Conservation (phyloP, 2,329 filamentous ascomycete species). For the Lecanicillium sp. region DNA sequence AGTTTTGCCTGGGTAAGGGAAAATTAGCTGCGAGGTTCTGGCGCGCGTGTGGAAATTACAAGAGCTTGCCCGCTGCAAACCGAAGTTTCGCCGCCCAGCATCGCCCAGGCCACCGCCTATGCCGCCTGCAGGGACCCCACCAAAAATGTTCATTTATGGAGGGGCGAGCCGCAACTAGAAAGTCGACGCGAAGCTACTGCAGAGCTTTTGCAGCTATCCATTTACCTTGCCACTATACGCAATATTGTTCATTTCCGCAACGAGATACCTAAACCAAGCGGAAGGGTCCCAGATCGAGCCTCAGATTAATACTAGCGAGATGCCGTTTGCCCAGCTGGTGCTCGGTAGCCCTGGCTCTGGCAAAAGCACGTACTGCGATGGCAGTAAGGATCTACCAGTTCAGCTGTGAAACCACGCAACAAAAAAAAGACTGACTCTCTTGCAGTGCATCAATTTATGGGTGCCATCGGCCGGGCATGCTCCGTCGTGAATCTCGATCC, state of each 20-base stretch:
- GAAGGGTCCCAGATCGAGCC: no score
- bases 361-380: slow-evolving; percentile 98
- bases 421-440: slow-evolving; percentile 2
- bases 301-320: slow-evolving; percentile 16
- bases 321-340: slow-evolving; percentile 69
- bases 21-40: slow-evolving; percentile 2
- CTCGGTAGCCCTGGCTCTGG: slow-evolving; percentile 92
- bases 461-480: slow-evolving; percentile 88
- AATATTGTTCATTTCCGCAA: no score
- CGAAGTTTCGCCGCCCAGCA: slow-evolving; percentile 9
- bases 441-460: slow-evolving; percentile 90
- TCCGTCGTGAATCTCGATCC: slow-evolving; percentile 95
- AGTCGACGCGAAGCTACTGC: no score
- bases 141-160: slow-evolving; percentile 6
- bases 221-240: no score
- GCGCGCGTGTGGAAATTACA: not conserved
- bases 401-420: not conserved
- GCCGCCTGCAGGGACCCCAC: slow-evolving; percentile 3
- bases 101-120: no score
- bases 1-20: slow-evolving; percentile 9
- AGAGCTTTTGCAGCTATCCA: not conserved
- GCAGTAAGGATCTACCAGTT: slow-evolving; percentile 47
- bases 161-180: slow-evolving; percentile 5
- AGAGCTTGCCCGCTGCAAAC: not conserved
- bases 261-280: no score